Conservation (phyloP, 2,329 filamentous ascomycete species). For the Acrocalymma vagum region DNA sequence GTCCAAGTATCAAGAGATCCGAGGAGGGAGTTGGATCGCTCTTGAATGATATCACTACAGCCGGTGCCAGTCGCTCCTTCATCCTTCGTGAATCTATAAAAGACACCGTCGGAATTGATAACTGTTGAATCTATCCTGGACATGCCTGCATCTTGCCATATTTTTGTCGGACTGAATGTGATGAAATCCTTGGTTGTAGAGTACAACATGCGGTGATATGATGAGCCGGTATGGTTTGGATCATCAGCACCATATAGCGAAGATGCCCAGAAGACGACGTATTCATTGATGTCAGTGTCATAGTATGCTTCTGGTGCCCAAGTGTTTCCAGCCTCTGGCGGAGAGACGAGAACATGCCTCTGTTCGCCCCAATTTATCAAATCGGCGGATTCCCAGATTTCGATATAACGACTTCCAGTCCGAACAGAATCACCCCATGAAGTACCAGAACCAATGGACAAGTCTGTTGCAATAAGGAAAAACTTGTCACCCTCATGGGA, state of each 20-base stretch:
- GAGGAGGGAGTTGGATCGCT: slow-evolving; percentile 55
- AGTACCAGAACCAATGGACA: slow-evolving; percentile 64
- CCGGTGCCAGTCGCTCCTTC: slow-evolving; percentile 60
- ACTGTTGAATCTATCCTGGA: slow-evolving; percentile 64
- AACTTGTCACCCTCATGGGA: slow-evolving; percentile 61
- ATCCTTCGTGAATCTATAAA: slow-evolving; percentile 66
- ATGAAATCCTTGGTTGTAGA: slow-evolving; percentile 61
- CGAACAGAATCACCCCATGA: slow-evolving; percentile 60
- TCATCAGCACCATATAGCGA: slow-evolving; percentile 56
- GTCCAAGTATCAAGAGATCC: slow-evolving; percentile 55
- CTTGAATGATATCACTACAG: slow-evolving; percentile 64
- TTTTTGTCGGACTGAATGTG: slow-evolving; percentile 56
- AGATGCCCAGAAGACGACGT: slow-evolving; percentile 59
- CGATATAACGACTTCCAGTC: slow-evolving; percentile 59
- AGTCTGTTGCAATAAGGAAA: slow-evolving; percentile 61
- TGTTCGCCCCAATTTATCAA: slow-evolving; percentile 62
- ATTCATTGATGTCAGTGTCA: slow-evolving; percentile 53
- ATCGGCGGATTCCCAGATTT: slow-evolving; percentile 63
- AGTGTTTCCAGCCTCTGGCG: slow-evolving; percentile 60
- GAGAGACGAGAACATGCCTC: slow-evolving; percentile 60
- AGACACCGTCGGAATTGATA: slow-evolving; percentile 51
- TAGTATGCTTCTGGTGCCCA: slow-evolving; percentile 64
- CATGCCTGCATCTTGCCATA: slow-evolving; percentile 62
- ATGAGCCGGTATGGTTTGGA: slow-evolving; percentile 49
- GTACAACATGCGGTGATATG: slow-evolving; percentile 64